Percentiles rank a stretch among this genome's conserved stretches.
Conservation (phyloP, 2,329 filamentous ascomycete genomes). For the Dissoconium aciculare region DNA sequence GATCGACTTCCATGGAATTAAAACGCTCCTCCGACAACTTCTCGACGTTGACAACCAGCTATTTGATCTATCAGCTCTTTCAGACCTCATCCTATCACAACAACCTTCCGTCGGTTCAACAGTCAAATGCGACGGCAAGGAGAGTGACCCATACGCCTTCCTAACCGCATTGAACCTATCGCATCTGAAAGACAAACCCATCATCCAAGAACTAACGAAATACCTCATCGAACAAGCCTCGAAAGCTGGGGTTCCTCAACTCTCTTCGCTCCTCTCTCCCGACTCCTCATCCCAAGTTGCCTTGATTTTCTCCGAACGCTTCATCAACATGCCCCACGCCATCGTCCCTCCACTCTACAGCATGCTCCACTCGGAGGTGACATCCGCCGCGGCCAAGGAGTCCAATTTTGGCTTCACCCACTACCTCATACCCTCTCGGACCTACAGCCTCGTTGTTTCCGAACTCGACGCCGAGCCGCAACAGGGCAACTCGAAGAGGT, state of each 20-base stretch:
- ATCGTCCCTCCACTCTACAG: constrained; percentile 85
- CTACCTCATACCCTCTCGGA: constrained; percentile 82
- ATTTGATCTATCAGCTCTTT: constrained; percentile 74
- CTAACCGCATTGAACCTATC: constrained; percentile 73
- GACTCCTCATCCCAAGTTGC: constrained; percentile 46
- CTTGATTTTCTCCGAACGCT: constrained; percentile 74
- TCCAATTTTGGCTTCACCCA: constrained; percentile 89
- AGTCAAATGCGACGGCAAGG: constrained; percentile 92
- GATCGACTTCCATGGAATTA: constrained; percentile 89
- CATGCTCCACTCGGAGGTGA: constrained; percentile 84
- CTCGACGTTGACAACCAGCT: constrained; percentile 76
- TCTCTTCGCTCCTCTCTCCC: constrained; percentile 25
- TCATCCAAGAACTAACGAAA: constrained; percentile 52
- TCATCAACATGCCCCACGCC: constrained; percentile 95
- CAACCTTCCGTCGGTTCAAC: constrained; percentile 84
- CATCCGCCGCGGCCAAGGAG: constrained; percentile 73
- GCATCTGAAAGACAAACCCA: constrained; percentile 54
- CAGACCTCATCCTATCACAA: constrained; percentile 63
- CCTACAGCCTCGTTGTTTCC: constrained; percentile 79
- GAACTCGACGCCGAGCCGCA: constrained; percentile 52
- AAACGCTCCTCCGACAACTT: constrained; percentile 76
- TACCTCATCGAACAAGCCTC: constrained; percentile 50
- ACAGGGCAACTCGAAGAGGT: constrained; percentile 48
- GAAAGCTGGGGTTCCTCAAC: constrained; percentile 29
- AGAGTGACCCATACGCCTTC: constrained; percentile 83